Evolutionary conservation across 2,329 filamentous ascomycete genomes (phyloP).

Genomic region (Aspergillus pseudoviridinutans): DNA sequence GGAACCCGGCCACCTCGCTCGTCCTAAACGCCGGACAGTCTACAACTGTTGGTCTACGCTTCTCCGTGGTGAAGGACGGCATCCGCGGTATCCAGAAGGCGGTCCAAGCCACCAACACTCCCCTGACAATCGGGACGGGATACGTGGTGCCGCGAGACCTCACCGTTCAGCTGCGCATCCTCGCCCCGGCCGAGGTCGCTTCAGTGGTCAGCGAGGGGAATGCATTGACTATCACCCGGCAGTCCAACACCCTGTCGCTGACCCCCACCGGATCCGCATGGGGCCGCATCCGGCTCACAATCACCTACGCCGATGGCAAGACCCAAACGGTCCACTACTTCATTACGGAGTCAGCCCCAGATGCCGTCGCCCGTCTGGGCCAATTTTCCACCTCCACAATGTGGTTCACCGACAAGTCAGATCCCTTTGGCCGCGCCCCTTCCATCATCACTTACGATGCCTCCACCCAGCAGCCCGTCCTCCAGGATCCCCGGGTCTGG

Average conservation of each 20-base stretch:
- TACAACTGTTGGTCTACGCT: slow-evolving; percentile 49
- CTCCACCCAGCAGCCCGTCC: slow-evolving; percentile 28
- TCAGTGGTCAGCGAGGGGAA: slow-evolving; percentile 11
- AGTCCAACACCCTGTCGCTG: background rate
- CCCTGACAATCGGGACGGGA: slow-evolving; percentile 51
- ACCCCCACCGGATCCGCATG: slow-evolving; percentile 40
- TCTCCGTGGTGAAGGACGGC: slow-evolving; percentile 44
- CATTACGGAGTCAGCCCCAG: slow-evolving; percentile 47
- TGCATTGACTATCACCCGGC: slow-evolving; percentile 34
- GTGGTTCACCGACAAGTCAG: slow-evolving; percentile 49
- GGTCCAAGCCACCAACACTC: slow-evolving; percentile 42
- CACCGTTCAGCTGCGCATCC: slow-evolving; percentile 45
- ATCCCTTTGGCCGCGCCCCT: slow-evolving; percentile 52
- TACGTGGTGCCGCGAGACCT: slow-evolving; percentile 51
- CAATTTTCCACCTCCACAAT: slow-evolving; percentile 53
- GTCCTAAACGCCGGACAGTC: slow-evolving; percentile 44
- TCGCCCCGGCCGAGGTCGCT: slow-evolving; percentile 25
- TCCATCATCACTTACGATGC: slow-evolving; percentile 57
- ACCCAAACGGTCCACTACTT: slow-evolving; percentile 56
- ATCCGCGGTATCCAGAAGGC: slow-evolving; percentile 48
- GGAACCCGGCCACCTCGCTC: slow-evolving; percentile 53
- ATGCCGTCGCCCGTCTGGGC: slow-evolving; percentile 47
- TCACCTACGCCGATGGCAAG: slow-evolving; percentile 47
- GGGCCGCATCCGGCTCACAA: slow-evolving; percentile 48
- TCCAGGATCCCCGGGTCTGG: slow-evolving; percentile 51